Percentiles rank a stretch among this genome's conserved stretches.
Evolutionary conservation across 768 basidiomycete species (phyloP).

Genomic region (Chlorophyllum brunneum): DNA sequence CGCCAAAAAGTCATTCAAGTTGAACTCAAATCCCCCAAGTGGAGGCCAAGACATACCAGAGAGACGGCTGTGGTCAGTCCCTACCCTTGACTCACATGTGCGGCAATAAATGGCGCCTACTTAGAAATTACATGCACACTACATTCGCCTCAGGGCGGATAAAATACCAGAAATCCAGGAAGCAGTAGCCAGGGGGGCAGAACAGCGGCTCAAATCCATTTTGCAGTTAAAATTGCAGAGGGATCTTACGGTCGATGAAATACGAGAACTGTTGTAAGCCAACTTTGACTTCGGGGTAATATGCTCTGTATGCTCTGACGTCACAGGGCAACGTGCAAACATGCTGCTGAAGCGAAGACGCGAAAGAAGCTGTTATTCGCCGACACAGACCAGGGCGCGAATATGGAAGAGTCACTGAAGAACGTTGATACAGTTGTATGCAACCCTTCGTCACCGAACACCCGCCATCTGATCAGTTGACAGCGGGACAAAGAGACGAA

Average conservation of each 20-base stretch:
- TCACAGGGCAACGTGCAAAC: not conserved
- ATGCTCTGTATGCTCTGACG: not conserved
- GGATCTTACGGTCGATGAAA: not conserved
- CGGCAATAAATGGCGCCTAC: not conserved
- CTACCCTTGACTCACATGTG: not conserved
- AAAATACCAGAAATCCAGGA: constrained; percentile 1
- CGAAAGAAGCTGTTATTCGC: not conserved
- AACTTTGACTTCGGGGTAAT: not conserved
- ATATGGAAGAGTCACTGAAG: constrained; percentile 10
- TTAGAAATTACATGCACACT: constrained; percentile 22
- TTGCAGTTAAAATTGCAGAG: not conserved
- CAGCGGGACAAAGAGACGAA: not conserved
- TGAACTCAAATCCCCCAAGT: not conserved
- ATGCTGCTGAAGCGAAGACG: not conserved
- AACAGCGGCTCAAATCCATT: not conserved
- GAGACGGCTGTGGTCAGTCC: constrained; percentile 23
- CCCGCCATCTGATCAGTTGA: not conserved
- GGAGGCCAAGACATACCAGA: constrained; percentile 4
- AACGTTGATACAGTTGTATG: not conserved
- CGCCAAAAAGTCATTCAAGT: not conserved
- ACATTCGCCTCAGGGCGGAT: constrained; percentile 16
- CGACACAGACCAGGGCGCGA: not conserved
- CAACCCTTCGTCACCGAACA: not conserved
- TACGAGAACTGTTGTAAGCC: constrained; percentile 1
- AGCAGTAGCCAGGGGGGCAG: not conserved